These are phyloP conservation scores for Pseudonitzschia pungens DNA, from an alignment of 108 stramenopile genomes.

Conservation along the genomic window DNA sequence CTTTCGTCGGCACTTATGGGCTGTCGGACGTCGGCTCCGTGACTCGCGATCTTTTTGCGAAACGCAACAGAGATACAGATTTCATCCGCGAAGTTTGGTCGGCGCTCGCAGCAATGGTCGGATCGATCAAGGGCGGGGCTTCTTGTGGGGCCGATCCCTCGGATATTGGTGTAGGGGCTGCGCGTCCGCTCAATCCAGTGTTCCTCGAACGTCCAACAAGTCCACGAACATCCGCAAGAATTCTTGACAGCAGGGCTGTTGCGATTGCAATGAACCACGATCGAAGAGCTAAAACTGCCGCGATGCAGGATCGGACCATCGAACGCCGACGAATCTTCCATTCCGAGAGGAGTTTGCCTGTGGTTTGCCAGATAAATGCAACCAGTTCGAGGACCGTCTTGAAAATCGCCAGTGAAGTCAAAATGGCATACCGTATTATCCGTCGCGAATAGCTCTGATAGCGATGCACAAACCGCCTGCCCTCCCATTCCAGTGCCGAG, in stretches of 20 bases:
- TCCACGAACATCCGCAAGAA: not conserved
- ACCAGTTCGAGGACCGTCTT: not conserved
- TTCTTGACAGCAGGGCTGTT: not conserved
- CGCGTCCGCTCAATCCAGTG: not conserved
- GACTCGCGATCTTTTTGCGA: not conserved
- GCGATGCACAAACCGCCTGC: conserved; percentile 58
- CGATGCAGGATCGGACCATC: not conserved
- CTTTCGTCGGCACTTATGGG: too few relatives aligned
- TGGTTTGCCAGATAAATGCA: not conserved
- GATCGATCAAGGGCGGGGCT: not conserved
- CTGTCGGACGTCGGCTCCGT: too few relatives aligned
- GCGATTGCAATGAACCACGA: not conserved
- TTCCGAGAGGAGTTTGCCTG: not conserved
- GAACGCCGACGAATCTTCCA: not conserved
- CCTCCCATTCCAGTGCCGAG: conserved; percentile 82
- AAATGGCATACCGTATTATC: not conserved
- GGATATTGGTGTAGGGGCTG: not conserved
- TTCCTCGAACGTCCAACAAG: not conserved
- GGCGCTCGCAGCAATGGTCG: not conserved
- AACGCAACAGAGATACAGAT: not conserved
- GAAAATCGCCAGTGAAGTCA: not conserved
- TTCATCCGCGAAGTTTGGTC: not conserved
- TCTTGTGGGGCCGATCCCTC: not conserved
- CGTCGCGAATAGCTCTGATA: conserved; percentile 30
- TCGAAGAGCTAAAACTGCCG: not conserved